These are phyloP conservation scores for Xylariaceae sp. DNA, from an alignment of 2,329 filamentous ascomycete species.

Conservation along the genomic window DNA sequence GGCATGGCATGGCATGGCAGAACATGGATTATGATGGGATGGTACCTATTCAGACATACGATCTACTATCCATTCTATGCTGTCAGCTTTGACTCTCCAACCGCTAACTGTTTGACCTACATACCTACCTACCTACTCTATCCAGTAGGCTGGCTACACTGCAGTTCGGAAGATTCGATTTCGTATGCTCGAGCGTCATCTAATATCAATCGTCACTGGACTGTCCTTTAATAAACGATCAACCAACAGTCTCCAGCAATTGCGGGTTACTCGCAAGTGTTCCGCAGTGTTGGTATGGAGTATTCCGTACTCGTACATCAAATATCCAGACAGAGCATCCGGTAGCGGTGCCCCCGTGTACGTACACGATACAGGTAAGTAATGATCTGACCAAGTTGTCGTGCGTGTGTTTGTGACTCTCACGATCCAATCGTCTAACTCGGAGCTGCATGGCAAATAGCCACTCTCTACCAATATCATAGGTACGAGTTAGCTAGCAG, in stretches of 20 bases:
- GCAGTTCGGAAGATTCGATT: conserved; percentile 7
- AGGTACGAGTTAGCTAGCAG: background rate
- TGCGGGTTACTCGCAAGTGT: too few relatives aligned
- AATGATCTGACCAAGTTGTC: background rate
- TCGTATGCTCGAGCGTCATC: background rate
- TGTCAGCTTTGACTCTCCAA: conserved; percentile 1
- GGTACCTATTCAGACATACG: conserved; percentile 12
- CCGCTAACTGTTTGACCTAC: background rate
- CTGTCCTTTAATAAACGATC: background rate
- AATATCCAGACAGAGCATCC: too few relatives aligned
- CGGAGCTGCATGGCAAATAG: background rate
- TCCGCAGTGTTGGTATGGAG: too few relatives aligned
- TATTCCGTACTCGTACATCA: too few relatives aligned
- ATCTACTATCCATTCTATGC: conserved; percentile 4
- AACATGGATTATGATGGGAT: conserved; percentile 14
- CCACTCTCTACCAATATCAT: background rate
- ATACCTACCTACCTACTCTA: background rate
- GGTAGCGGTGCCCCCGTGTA: background rate
- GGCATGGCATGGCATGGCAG: conserved; percentile 11
- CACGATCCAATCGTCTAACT: background rate
- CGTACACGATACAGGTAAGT: background rate
- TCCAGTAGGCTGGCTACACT: background rate
- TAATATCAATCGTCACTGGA: background rate
- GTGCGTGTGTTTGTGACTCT: background rate
- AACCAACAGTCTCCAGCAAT: background rate